Evolutionary conservation across 2,329 filamentous ascomycete species (phyloP), one percentile per base, ranked within the genome.

Genomic region (Scedosporium apiospermum): DNA sequence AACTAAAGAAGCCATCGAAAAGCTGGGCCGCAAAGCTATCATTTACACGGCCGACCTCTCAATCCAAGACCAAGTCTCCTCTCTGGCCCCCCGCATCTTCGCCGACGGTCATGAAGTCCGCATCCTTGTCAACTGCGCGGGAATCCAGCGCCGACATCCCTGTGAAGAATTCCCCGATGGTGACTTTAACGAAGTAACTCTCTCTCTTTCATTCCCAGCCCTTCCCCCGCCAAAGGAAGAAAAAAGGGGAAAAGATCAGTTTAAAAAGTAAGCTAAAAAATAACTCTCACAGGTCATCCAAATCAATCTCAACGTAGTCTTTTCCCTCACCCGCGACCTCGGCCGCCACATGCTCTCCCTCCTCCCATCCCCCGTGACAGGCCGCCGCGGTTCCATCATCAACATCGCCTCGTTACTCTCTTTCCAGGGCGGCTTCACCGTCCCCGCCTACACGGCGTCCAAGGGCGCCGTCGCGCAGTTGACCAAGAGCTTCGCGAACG

Each of bases 381-480:
- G 82, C 60, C 82, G 87, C 46, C 78, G 83, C 64, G 89, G 89
- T 26, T 82, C 81, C 70, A 88, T 96, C 76, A 88, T 96, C 78
- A 96, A 96, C 76, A 86, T 96, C 63, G 91, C 88, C 10, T 90
- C 85, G 12, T 82, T 97, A 49, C 82, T 96, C 44, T 86, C 85
- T 57, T 93, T 93, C 80, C 90, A 96, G 72, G 93, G 93, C 62
- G 92, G 92, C 0, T 80, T 96, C 67, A 96, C 89, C 0, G 90
- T 96, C 1, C 91, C 91, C 0, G 92, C 92, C 1, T 96, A 96
- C 71, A 88, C 92, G 0, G 90, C 91, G 0, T 86, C 85, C 65
- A 96, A 96, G 76, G 92, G 91, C 55, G 92, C 89, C 7, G 87
- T 96, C 0, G 88, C 85, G 5, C 91, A 96, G 76, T 75, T 96